Percentiles rank a stretch among this genome's conserved stretches.
These are phyloP conservation scores for Scheffersomyces coipomensis DNA, from an alignment of 805 yeast genomes.

Conservation along the genomic window DNA sequence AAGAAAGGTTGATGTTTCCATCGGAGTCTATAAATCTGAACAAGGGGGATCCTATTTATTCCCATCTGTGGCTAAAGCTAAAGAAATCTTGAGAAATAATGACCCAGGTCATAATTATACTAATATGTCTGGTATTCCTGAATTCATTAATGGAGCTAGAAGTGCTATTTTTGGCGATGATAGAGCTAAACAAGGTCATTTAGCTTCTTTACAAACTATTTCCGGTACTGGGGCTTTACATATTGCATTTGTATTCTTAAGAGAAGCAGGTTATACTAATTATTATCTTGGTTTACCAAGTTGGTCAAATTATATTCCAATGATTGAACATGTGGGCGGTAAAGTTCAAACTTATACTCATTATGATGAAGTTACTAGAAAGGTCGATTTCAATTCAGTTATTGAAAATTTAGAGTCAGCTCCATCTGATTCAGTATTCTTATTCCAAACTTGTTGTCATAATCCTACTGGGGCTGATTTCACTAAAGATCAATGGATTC, in stretches of 20 bases:
- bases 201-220: slow-evolving; percentile 37
- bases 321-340: slow-evolving; percentile 32
- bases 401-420: slow-evolving; percentile 26
- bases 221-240: slow-evolving; percentile 44
- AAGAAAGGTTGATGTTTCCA: slow-evolving; percentile 38
- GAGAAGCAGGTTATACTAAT: slow-evolving; percentile 18
- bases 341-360: slow-evolving; percentile 24
- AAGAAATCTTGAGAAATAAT: slow-evolving; percentile 24
- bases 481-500: slow-evolving; percentile 34
- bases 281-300: slow-evolving; percentile 37
- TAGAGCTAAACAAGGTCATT: slow-evolving; percentile 17
- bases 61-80: slow-evolving; percentile 38
- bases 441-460: slow-evolving; percentile 44
- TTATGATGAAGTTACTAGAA: slow-evolving; percentile 25
- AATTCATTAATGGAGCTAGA: slow-evolving; percentile 32
- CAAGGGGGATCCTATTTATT: slow-evolving; percentile 34
- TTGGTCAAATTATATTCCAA: slow-evolving; percentile 39
- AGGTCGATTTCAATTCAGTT: slow-evolving; percentile 27
- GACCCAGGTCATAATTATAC: slow-evolving; percentile 48
- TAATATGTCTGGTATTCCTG: slow-evolving; percentile 40
- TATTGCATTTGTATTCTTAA: slow-evolving; percentile 31
- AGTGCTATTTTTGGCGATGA: slow-evolving; percentile 33
- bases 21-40: slow-evolving; percentile 46
- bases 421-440: slow-evolving; percentile 29
- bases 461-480: slow-evolving; percentile 46